Base-by-base conservation (phyloP, 805 yeast species). In the Scheffersomyces lignosus region DNA sequence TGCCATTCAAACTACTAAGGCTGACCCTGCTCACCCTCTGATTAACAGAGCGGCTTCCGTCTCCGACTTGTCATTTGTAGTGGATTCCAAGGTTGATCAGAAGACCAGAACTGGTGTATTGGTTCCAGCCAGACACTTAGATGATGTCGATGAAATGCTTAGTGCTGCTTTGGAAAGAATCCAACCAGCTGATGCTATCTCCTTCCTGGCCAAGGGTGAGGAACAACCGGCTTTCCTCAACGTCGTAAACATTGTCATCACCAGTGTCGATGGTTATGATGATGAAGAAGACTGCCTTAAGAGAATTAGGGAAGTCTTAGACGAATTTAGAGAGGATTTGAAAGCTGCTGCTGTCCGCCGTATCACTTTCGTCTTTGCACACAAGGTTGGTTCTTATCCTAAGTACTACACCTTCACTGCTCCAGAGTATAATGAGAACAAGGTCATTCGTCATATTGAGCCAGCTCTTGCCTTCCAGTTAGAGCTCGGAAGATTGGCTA, bases 391-490 rank as follows among this genome's bases (percentile, higher is more conserved):
- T 47, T 62, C 85, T 33, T 90, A 91, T 65, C 99, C 99, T 52
- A 87, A 85, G 64, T 93, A 91, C 73, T 93, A 83, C 72, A 93
- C 98, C 26, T 93, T 87, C 78, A 87, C 86, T 56, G 96, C 91
- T 44, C 95, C 95, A 35, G 75, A 75, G 25, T 93, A 85, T 60
- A 55, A 52, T 24, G 99, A 93, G 70, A 96, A 93, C 70, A 80
- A 83, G 66, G 90, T 90, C 15, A 86, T 93, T 61, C 89, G 99
- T 72, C 97, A 93, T 62, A 89, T 93, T 51, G 98, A 93, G 66
- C 99, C 99, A 16, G 96, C 98, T 28, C 75, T 91, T 54, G 98
- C 99, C 35, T 93, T 81, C 85, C 99, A 93, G 72, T 77, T 93
- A 50, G 99, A 93, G 69, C 76, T 93, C 46, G 91, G 87, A 54